Percentiles rank a stretch among this genome's conserved stretches.
Conservation (phyloP, 768 basidiomycete species). For the Flagelloscypha sp. region DNA sequence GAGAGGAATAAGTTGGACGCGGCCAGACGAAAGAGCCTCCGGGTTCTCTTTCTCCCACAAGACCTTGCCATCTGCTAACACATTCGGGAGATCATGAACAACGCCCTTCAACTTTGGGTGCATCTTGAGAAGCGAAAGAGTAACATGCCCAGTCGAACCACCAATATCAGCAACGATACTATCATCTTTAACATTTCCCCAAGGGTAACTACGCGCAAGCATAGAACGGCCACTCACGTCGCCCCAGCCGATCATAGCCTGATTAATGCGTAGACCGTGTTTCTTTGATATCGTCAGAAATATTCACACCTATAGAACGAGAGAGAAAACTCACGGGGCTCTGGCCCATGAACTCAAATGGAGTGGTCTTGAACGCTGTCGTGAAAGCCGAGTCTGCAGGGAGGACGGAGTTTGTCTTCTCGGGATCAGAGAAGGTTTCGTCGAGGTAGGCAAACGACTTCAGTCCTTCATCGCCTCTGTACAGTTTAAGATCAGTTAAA, state of each 20-base stretch:
- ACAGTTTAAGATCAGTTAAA: not conserved
- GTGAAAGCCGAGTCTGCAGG: too few species aligned
- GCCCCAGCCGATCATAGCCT: slow-evolving; percentile 25
- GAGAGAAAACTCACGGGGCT: too few species aligned
- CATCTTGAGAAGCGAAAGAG: slow-evolving; percentile 23
- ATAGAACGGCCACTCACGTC: slow-evolving; percentile 19
- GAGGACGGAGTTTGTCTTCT: too few species aligned
- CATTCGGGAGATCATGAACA: slow-evolving; percentile 28
- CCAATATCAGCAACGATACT: slow-evolving; percentile 32
- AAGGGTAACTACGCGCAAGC: slow-evolving; percentile 25
- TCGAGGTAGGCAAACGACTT: slow-evolving; percentile 20
- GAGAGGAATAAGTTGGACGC: slow-evolving; percentile 28
- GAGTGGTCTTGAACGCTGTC: too few species aligned
- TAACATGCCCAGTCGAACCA: slow-evolving; percentile 29
- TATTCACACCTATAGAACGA: too few species aligned
- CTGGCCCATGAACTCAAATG: too few species aligned
- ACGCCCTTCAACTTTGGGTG: slow-evolving; percentile 28
- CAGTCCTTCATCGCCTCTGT: slow-evolving; percentile 13
- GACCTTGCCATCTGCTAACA: slow-evolving; percentile 23
- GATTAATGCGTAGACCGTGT: slow-evolving; percentile 23
- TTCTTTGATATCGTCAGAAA: too few species aligned
- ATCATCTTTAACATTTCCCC: slow-evolving; percentile 20
- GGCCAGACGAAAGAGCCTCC: slow-evolving; percentile 23
- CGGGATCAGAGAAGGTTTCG: slow-evolving; percentile 27
- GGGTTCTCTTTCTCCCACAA: slow-evolving; percentile 27